A percentile compares a stretch with the other conserved stretches of the same genome.
Conservation (phyloP, 1,139 yeast genomes). For the Geotrichum klebahnii region DNA sequence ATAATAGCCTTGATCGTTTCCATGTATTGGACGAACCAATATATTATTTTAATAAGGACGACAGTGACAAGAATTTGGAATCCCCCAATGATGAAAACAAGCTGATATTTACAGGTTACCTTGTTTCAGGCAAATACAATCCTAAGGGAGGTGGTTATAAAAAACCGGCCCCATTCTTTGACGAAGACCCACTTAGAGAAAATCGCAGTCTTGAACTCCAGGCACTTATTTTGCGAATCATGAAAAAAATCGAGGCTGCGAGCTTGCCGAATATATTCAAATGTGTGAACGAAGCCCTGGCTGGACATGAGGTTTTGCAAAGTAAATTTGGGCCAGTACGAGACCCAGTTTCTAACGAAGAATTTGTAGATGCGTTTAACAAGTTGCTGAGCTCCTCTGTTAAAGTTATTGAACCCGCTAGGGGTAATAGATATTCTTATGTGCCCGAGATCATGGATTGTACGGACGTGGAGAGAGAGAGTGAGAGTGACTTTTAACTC, state of each 20-base stretch:
- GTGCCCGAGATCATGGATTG: too few species aligned
- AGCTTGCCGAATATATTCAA: too few species aligned
- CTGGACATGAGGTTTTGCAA: too few species aligned
- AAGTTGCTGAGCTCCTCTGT: too few species aligned
- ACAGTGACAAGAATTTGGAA: background rate
- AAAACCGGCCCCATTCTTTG: background rate
- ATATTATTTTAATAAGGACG: background rate
- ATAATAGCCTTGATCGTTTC: background rate
- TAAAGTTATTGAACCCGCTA: too few species aligned
- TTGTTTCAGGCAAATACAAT: background rate
- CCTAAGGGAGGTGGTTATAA: background rate
- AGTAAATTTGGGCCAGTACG: too few species aligned
- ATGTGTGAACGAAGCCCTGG: too few species aligned
- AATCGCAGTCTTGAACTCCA: constrained; percentile 38
- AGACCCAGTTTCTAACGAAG: too few species aligned
- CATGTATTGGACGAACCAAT: background rate
- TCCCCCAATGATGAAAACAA: background rate
- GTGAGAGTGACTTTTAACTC: too few species aligned
- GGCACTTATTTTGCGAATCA: constrained; percentile 39
- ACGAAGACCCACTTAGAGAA: background rate
- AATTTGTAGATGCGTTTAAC: too few species aligned
- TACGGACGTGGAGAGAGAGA: too few species aligned
- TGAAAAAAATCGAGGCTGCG: constrained; percentile 37
- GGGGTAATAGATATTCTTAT: too few species aligned
- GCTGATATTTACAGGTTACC: constrained; percentile 2